Evolutionary conservation across 1,139 yeast genomes (phyloP).

Genomic region (Candida albicans): DNA sequence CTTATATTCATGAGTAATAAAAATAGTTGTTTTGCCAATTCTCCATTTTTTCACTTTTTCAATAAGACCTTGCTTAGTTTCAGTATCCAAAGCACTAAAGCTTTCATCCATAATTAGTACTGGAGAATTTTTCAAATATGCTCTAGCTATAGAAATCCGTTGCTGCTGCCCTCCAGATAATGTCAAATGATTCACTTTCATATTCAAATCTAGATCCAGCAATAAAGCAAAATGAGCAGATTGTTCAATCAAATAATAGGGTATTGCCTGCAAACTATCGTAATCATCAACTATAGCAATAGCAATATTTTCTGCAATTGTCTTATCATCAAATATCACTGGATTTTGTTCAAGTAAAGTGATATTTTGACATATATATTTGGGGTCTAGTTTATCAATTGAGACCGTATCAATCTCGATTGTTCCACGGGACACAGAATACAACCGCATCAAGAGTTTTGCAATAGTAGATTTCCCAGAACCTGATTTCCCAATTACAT

Average conservation of each 20-base stretch:
- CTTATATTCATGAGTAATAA: constrained; percentile 74
- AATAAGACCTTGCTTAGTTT: constrained; percentile 46
- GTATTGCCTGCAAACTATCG: constrained; percentile 23
- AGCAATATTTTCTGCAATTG: constrained; percentile 63
- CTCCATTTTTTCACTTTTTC: constrained; percentile 60
- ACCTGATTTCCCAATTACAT: constrained; percentile 82
- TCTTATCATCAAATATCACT: constrained; percentile 57
- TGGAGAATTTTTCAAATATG: constrained; percentile 68
- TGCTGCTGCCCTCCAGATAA: constrained; percentile 96
- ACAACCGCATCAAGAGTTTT: constrained; percentile 59
- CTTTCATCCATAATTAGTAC: constrained; percentile 83
- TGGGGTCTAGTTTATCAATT: constrained; percentile 39
- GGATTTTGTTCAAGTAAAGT: constrained; percentile 75
- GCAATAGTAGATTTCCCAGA: constrained; percentile 88
- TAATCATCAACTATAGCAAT: constrained; percentile 38
- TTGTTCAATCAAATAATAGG: constrained; percentile 29
- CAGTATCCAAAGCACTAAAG: constrained; percentile 71
- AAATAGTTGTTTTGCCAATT: constrained; percentile 66
- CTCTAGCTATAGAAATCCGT: constrained; percentile 79
- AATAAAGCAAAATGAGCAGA: constrained; percentile 58
- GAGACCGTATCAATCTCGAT: constrained; percentile 58
- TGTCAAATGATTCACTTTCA: constrained; percentile 48
- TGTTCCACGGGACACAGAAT: constrained; percentile 59
- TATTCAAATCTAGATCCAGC: constrained; percentile 54
- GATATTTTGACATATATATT: constrained; percentile 62